A percentile compares a stretch with the other conserved stretches of the same genome.
Evolutionary conservation across 805 yeast genomes (phyloP).

Genomic region (Candida vartiovaarae): DNA sequence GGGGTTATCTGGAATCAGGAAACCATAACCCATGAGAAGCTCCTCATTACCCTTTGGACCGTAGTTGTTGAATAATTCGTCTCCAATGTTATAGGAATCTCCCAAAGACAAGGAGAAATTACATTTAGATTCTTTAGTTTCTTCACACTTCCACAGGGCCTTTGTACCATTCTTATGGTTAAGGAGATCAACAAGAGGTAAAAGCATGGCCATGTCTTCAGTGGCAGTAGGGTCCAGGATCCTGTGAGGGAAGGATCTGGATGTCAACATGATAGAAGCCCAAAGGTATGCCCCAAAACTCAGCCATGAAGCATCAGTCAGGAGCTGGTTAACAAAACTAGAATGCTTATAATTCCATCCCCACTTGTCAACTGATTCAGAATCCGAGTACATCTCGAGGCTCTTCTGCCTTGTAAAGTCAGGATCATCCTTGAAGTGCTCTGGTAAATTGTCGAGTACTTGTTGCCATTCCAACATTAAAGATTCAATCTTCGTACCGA

Average conservation of each 20-base stretch:
- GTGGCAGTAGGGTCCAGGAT: conserved; percentile 29
- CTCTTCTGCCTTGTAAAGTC: too few relatives aligned
- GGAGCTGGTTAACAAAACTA: conserved; percentile 14
- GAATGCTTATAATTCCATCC: conserved; percentile 1
- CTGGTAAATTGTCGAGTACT: conserved; percentile 9
- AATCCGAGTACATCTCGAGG: too few relatives aligned
- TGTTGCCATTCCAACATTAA: conserved; percentile 58
- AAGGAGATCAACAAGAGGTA: conserved; percentile 73
- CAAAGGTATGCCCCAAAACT: conserved; percentile 65
- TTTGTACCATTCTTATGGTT: conserved; percentile 62
- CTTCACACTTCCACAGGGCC: conserved; percentile 57
- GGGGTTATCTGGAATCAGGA: conserved; percentile 42
- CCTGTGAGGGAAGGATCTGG: conserved; percentile 74
- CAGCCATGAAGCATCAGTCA: conserved; percentile 41
- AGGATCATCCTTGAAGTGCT: neutral
- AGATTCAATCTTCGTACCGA: conserved; percentile 37
- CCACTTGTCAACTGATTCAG: too few relatives aligned
- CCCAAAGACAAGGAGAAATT: conserved; percentile 16
- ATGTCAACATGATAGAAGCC: conserved; percentile 64
- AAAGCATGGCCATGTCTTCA: conserved; percentile 48
- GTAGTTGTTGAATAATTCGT: conserved; percentile 70
- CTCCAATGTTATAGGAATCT: conserved; percentile 16
- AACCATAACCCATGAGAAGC: conserved; percentile 74
- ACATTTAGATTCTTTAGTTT: conserved; percentile 7
- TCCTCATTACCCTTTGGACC: conserved; percentile 92